These are phyloP conservation scores for Elsinoe ampelina DNA, from an alignment of 2,329 filamentous ascomycete species.

Conservation along the genomic window DNA sequence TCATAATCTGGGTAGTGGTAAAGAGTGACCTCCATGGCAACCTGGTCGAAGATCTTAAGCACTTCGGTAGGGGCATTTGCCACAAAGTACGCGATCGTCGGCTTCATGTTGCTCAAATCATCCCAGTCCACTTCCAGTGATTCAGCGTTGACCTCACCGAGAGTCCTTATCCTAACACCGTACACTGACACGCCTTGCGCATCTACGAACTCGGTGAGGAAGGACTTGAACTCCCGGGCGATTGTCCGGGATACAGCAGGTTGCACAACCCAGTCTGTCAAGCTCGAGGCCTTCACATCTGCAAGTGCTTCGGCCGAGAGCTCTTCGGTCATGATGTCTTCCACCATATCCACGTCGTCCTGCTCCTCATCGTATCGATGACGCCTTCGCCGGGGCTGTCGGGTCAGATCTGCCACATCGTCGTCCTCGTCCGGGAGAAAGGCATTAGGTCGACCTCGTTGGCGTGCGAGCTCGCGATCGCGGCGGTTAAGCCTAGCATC, in stretches of 20 bases:
- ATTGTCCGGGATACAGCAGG: conserved; percentile 86
- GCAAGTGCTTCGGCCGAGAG: conserved; percentile 82
- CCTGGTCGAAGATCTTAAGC: conserved; percentile 89
- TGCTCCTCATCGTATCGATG: conserved; percentile 91
- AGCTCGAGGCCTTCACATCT: conserved; percentile 84
- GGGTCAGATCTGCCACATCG: conserved; percentile 71
- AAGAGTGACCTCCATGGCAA: conserved; percentile 91
- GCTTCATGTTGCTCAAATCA: conserved; percentile 81
- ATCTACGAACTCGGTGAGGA: conserved; percentile 92
- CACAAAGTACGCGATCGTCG: conserved; percentile 88
- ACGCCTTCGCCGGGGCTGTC: conserved; percentile 73
- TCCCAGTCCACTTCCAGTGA: conserved; percentile 94
- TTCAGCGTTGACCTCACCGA: conserved; percentile 96
- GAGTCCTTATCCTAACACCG: conserved; percentile 81
- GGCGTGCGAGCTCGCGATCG: conserved; percentile 60
- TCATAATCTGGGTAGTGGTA: conserved; percentile 97
- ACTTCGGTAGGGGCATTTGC: conserved; percentile 94
- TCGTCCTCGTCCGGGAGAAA: conserved; percentile 77
- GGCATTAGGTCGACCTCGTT: conserved; percentile 59
- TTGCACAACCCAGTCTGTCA: conserved; percentile 92
- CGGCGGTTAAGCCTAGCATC: conserved; percentile 65
- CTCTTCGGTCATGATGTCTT: conserved; percentile 92
- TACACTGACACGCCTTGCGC: conserved; percentile 85
- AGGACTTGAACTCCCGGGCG: conserved; percentile 92
- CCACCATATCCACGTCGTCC: conserved; percentile 79